A percentile compares a stretch with the other conserved stretches of the same genome.
These are phyloP conservation scores for Neoboletus subvelutipes DNA, from an alignment of 768 basidiomycete genomes.

Conservation along the genomic window DNA sequence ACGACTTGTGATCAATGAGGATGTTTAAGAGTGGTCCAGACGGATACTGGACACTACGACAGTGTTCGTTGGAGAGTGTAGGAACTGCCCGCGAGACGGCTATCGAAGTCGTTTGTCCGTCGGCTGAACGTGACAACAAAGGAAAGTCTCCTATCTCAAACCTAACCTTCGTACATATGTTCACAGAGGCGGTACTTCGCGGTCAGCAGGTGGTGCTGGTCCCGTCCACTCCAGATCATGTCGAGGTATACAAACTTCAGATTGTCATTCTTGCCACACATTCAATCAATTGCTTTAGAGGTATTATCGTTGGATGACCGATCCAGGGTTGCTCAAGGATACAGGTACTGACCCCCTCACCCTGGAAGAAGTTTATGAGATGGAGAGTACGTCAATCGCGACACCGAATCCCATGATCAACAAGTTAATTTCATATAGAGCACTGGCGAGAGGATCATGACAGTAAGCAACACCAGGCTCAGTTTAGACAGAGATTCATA, in stretches of 20 bases:
- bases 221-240: conserved; percentile 68
- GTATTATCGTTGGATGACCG: conserved; percentile 90
- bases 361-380: conserved; percentile 79
- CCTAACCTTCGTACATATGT: conserved; percentile 11
- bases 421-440: conserved; percentile 38
- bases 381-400: conserved; percentile 67
- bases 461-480: conserved; percentile 41
- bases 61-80: background rate
- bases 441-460: conserved; percentile 89
- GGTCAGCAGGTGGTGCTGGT: conserved; percentile 72
- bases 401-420: background rate
- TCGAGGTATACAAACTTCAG: conserved; percentile 22
- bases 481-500: background rate
- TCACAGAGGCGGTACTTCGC: conserved; percentile 46
- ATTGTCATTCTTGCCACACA: background rate
- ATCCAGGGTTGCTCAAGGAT: conserved; percentile 63
- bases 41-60: background rate
- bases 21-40: conserved; percentile 3
- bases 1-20: background rate
- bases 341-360: conserved; percentile 86
- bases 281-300: conserved; percentile 40
- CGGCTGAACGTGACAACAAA: conserved; percentile 9
- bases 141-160: conserved; percentile 18
- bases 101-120: background rate
- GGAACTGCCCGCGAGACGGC: background rate